phyloP scores from a whole-genome alignment of 2,329 filamentous ascomycete species.

The Neonectria punicea region DNA sequence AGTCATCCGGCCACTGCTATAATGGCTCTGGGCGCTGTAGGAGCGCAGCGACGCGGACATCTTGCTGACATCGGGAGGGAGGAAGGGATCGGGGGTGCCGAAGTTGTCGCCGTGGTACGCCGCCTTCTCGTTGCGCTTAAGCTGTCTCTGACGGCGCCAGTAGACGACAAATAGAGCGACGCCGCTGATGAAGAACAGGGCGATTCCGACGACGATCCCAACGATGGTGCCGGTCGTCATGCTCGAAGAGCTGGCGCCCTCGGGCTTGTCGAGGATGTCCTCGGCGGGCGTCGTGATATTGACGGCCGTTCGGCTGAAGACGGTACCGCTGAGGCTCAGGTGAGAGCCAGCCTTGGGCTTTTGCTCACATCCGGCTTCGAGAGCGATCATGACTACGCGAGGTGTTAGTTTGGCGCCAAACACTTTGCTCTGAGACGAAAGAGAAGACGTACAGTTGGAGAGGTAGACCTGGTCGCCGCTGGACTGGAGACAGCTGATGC shows the following conservation, averaged over 20 bases:
- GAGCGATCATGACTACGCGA: conserved; percentile 56
- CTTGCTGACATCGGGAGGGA: conserved; percentile 23
- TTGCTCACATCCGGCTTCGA: conserved; percentile 61
- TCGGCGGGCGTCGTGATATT: conserved; percentile 52
- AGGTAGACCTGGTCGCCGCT: conserved; percentile 55
- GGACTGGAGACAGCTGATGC: conserved; percentile 56
- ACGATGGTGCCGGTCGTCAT: conserved; percentile 63
- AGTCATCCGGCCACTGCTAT: conserved; percentile 38
- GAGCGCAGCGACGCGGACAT: conserved; percentile 16
- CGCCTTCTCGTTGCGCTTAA: conserved; percentile 16
- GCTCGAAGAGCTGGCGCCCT: conserved; percentile 40
- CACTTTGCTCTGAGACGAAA: not conserved
- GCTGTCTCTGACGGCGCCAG: conserved; percentile 55
- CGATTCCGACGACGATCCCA: conserved; percentile 62
- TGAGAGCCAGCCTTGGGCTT: conserved; percentile 50
- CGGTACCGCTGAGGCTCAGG: conserved; percentile 54
- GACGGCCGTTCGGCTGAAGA: conserved; percentile 53
- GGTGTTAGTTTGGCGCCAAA: not conserved
- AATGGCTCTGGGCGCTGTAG: conserved; percentile 15
- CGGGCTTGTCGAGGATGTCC: conserved; percentile 40
- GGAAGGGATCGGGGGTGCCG: conserved; percentile 34
- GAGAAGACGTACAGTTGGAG: conserved; percentile 58
- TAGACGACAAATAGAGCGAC: conserved; percentile 59
- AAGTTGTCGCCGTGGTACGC: conserved; percentile 25
- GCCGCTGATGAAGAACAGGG: conserved; percentile 54